phyloP scores from a whole-genome alignment of 1,139 yeast species.

The Chernovozyma aurita region DNA sequence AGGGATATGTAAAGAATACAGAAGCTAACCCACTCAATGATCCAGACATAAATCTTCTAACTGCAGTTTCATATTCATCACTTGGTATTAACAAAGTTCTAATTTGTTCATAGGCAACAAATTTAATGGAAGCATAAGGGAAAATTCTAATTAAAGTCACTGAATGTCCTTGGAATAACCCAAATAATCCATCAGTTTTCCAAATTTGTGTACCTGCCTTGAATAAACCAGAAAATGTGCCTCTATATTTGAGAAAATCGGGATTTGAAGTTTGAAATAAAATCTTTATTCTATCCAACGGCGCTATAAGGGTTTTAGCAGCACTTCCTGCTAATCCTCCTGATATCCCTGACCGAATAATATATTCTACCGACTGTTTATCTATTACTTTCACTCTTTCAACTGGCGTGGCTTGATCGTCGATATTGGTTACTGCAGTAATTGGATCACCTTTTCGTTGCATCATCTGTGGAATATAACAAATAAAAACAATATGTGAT shows the following conservation, averaged over 20 bases:
- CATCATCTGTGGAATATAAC: neutral
- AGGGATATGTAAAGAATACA: slow-evolving; percentile 87
- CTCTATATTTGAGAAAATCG: slow-evolving; percentile 73
- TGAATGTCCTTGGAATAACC: slow-evolving; percentile 93
- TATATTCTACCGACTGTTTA: slow-evolving; percentile 73
- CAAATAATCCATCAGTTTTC: slow-evolving; percentile 66
- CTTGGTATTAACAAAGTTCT: slow-evolving; percentile 74
- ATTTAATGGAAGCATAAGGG: slow-evolving; percentile 96
- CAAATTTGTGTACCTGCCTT: slow-evolving; percentile 69
- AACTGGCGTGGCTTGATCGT: slow-evolving; percentile 26
- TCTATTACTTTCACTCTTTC: slow-evolving; percentile 33
- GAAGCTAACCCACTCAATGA: slow-evolving; percentile 83
- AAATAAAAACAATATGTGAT: too few species aligned
- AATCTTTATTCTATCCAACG: slow-evolving; percentile 90
- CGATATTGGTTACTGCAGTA: slow-evolving; percentile 11
- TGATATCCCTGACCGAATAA: slow-evolving; percentile 79
- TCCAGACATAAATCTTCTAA: slow-evolving; percentile 81
- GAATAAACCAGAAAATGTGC: slow-evolving; percentile 72
- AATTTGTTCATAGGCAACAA: slow-evolving; percentile 95
- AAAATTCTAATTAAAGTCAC: slow-evolving; percentile 87
- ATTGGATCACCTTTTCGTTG: slow-evolving; percentile 2
- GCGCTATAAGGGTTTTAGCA: slow-evolving; percentile 93
- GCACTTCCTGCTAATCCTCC: slow-evolving; percentile 97
- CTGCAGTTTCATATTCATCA: slow-evolving; percentile 69
- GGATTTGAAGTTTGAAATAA: slow-evolving; percentile 94